Evolutionary conservation across 2,329 filamentous ascomycete species (phyloP), one percentile per base, ranked within the genome.

Genomic region (Diaporthe helianthi): DNA sequence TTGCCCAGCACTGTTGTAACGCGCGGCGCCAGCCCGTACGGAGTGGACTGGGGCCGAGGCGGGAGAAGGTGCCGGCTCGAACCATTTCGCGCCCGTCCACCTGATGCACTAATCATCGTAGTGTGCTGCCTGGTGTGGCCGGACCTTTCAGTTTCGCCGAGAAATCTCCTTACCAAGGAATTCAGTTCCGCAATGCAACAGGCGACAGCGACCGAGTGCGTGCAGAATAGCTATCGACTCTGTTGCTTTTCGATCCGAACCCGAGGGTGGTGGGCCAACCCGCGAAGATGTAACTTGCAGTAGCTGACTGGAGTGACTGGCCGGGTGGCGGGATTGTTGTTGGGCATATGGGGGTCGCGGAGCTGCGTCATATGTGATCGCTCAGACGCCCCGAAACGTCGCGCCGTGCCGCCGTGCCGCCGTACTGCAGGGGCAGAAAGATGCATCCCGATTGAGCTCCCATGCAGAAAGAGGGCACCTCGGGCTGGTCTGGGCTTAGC

Each of bases 321-420:
- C 17, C 41, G 24, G 17, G 17, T 41, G 17, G 36, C 38, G 38
- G 15, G 17, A 44, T 29, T 8, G 44, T 13, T 26, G 44, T 24
- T 2, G 17, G 13, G 36, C 12, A 38, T 17, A 17, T 15, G 13
- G 17, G 24, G 10, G 12, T 49, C 36, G 44, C n/a, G 19, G 29
- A 49, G 58, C n/a, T 63, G 58, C 58, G 44, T 63, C 58, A 63
- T 63, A 6, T 22, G 24, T 63, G 12, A 41, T 47, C 7, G 44
- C 47, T 63, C 58, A 12, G 58, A 29, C 58, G 7, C 13, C n/a
- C 12, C 58, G 29, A 63, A 36, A 63, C 29, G 58, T 63, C 44
- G 58, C 24, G 58, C 58, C 58, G 58, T 47, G 58, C 26, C 44
- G 58, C 58, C 41, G 58, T 47, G 41, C 58, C 58, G 58, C 58